Evolutionary conservation across 192 early-diverging fungal genomes (phyloP).

Genomic region (Kickxella alabastrina): DNA sequence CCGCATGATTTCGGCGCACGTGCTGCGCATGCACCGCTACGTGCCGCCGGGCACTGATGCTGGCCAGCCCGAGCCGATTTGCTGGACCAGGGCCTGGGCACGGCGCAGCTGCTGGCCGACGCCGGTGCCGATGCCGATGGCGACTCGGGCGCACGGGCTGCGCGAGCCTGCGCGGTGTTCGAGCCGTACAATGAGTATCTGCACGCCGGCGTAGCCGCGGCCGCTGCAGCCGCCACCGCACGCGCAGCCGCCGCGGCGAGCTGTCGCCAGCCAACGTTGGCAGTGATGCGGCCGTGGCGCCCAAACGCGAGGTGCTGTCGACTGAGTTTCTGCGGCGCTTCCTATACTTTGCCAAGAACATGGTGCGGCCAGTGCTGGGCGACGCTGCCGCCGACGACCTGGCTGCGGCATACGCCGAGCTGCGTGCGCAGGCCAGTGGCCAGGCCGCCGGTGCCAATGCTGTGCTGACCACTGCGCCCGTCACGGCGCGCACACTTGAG

Average conservation of each 20-base stretch:
- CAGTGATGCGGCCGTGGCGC: conserved; percentile 18
- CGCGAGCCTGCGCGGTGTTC: conserved; percentile 66
- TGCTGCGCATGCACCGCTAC: conserved; percentile 93
- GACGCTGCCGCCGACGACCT: conserved; percentile 82
- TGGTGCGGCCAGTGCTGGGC: conserved; percentile 78
- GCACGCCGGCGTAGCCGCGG: conserved; percentile 68
- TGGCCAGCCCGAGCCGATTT: conserved; percentile 58
- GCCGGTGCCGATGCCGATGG: conserved; percentile 46
- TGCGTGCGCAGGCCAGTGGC: conserved; percentile 71
- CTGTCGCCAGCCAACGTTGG: conserved; percentile 8
- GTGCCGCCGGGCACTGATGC: conserved; percentile 78
- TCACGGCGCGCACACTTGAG: conserved; percentile 97
- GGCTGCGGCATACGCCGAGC: conserved; percentile 72
- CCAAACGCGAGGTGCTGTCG: conserved; percentile 66
- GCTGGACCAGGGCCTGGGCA: conserved; percentile 40
- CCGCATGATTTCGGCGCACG: conserved; percentile 85
- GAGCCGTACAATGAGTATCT: conserved; percentile 84
- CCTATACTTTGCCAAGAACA: conserved; percentile 88
- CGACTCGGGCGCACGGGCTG: conserved; percentile 51
- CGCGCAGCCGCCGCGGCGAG: conserved; percentile 25
- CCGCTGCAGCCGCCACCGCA: conserved; percentile 23
- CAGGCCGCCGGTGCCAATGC: conserved; percentile 53
- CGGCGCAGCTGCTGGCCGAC: conserved; percentile 29
- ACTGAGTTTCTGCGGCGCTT: conserved; percentile 92
- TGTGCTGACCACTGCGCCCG: conserved; percentile 86